Base-by-base conservation (phyloP, 305 asterid species). In the Rubia balearica region DNA sequence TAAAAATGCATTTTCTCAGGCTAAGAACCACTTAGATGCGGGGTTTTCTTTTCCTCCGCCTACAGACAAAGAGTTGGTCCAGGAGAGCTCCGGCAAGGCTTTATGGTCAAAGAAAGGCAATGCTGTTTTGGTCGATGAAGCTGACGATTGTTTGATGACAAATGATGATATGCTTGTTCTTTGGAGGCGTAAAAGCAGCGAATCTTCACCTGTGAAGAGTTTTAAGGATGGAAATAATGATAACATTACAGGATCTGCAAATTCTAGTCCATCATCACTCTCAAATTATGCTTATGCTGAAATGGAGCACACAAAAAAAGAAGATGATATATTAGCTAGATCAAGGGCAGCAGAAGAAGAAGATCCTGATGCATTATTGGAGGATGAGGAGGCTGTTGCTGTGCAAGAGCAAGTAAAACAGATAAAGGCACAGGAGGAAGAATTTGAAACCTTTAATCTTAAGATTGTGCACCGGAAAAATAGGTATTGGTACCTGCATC, bases 391-490 rank as follows among this genome's bases (percentile, higher is more conserved):
- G 81, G 94, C 94, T 79, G 87, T 87, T 81, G 99, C 96, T 65
- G 97, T 94, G 64, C 97, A 89, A 80, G 99, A 94, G 83, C 99
- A 94, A 78, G 99, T 94, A 76, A 89, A 85, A 79, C 99, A 94
- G 82, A 94, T 94, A 74, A 91, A 87, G 87, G 91, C 96, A 63
- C 99, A 94, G 79, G 99, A 94, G 88, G 98, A 89, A 30, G 99
- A 94, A 78, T 94, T 89, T 72, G 99, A 94, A 77, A 94, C 99
- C 67, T 94, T 94, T 68, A 84, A 89, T 70, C 88, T 94, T 78
- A 94, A 91, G 84, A 94, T 94, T 76, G 90, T 94, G 80, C 99
- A 94, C 85, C 72, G 99, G 84, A 94, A 94, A 86, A 94, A 94
- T 89, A 94, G 98, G 99, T 75, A 85, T 74, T 81, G 61, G 27